These are phyloP conservation scores for Sugiyamaella marilandica DNA, from an alignment of 805 yeast genomes.

Conservation along the genomic window DNA sequence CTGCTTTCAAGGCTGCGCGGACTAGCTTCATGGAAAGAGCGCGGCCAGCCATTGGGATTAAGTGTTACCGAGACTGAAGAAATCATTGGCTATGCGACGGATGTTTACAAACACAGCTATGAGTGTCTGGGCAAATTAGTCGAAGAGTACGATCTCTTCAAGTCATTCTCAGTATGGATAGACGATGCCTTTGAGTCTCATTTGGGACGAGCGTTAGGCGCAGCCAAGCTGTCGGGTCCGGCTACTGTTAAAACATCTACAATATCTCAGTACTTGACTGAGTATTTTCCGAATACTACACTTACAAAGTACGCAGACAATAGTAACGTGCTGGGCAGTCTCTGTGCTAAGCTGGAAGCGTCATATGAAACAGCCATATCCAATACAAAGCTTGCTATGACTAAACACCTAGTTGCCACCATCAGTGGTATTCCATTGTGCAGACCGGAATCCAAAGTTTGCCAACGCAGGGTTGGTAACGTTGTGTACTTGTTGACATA, in stretches of 20 bases:
- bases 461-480: background rate
- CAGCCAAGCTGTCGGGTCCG: slow-evolving; percentile 14
- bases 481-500: background rate
- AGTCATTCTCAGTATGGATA: slow-evolving; percentile 21
- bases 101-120: slow-evolving; percentile 9
- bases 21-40: slow-evolving; percentile 38
- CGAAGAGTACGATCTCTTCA: slow-evolving; percentile 18
- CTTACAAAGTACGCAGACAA: slow-evolving; percentile 2
- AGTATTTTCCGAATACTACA: slow-evolving; percentile 7
- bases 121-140: slow-evolving; percentile 12
- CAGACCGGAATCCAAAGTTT: too few relatives aligned
- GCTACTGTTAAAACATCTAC: slow-evolving; percentile 15
- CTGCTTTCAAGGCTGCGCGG: slow-evolving; percentile 43
- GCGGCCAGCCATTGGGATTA: slow-evolving; percentile 22
- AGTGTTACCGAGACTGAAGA: slow-evolving; percentile 6
- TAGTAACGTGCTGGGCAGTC: background rate
- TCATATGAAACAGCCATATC: background rate
- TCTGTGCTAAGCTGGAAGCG: background rate
- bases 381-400: background rate
- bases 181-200: slow-evolving; percentile 16
- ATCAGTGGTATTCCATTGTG: background rate
- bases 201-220: slow-evolving; percentile 12
- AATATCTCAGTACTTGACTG: slow-evolving; percentile 17
- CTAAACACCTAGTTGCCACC: background rate
- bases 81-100: slow-evolving; percentile 5